Conservation (phyloP, 192 early-diverging fungal species). For the Backusella sp. region DNA sequence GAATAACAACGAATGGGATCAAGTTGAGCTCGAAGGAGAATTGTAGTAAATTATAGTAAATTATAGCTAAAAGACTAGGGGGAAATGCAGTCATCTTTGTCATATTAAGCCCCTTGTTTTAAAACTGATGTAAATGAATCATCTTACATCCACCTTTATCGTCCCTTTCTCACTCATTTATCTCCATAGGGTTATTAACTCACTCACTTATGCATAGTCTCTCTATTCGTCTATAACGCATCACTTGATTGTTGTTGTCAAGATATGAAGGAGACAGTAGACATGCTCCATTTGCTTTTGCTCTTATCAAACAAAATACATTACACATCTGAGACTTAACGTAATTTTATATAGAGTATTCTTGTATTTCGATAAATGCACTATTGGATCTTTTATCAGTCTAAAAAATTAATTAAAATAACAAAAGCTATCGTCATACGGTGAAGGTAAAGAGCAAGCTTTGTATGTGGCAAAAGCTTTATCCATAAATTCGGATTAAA, state of each 20-base stretch:
- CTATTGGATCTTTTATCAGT: background rate
- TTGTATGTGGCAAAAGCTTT: background rate
- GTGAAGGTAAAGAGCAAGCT: background rate
- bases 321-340: background rate
- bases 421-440: background rate
- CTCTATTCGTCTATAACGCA: background rate
- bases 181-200: background rate
- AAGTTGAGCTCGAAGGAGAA: background rate
- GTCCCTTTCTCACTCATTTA: background rate
- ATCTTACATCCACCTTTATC: background rate
- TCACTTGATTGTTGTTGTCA: background rate
- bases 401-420: slow-evolving; percentile 9
- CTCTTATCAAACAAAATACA: background rate
- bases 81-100: background rate
- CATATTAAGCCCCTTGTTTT: background rate
- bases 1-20: background rate
- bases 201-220: background rate
- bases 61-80: background rate
- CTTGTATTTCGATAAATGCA: background rate
- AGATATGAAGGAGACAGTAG: background rate
- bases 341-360: background rate
- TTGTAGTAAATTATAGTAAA: background rate
- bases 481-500: background rate
- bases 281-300: background rate
- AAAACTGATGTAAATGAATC: background rate